These are phyloP conservation scores for Gossypioides kirkii DNA, from an alignment of 345 rosid species.

Conservation along the genomic window DNA sequence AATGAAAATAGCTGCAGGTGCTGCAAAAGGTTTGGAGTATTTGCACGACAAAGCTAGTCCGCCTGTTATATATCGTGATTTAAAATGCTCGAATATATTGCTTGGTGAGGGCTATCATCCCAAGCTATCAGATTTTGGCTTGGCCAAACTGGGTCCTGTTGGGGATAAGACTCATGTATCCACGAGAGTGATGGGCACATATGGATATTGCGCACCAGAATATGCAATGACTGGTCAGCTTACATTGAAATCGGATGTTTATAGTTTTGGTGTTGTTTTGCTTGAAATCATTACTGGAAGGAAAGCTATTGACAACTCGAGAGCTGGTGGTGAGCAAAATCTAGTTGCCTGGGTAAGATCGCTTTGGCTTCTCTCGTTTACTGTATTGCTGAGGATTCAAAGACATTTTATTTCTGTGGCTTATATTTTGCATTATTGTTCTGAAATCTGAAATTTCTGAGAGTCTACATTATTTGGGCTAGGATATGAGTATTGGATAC, in stretches of 20 bases:
- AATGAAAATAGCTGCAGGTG: slow-evolving; percentile 75
- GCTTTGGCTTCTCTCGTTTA: slow-evolving; percentile 12
- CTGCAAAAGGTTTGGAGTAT: slow-evolving; percentile 71
- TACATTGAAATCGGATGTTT: slow-evolving; percentile 60
- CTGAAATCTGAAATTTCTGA: neutral
- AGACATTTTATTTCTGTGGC: neutral
- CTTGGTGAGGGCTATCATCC: slow-evolving; percentile 60
- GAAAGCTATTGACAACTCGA: slow-evolving; percentile 59
- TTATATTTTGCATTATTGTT: neutral
- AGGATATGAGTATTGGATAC: neutral
- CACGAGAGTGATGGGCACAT: slow-evolving; percentile 73
- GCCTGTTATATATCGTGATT: slow-evolving; percentile 69
- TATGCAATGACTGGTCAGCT: slow-evolving; percentile 84
- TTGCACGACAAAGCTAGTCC: slow-evolving; percentile 64
- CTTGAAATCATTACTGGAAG: slow-evolving; percentile 65
- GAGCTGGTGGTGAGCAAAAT: slow-evolving; percentile 53
- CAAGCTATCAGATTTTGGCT: slow-evolving; percentile 69
- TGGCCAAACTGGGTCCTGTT: slow-evolving; percentile 74
- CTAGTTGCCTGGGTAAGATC: slow-evolving; percentile 67
- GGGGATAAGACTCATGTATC: slow-evolving; percentile 74
- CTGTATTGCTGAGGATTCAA: neutral
- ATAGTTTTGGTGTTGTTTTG: slow-evolving; percentile 64
- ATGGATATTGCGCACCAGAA: slow-evolving; percentile 76
- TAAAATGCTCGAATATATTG: slow-evolving; percentile 67
- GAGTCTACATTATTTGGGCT: neutral